A percentile compares a stretch with the other conserved stretches of the same genome.
phyloP scores from a whole-genome alignment of 2,329 filamentous ascomycete genomes.

The Nectriaceae sp. region DNA sequence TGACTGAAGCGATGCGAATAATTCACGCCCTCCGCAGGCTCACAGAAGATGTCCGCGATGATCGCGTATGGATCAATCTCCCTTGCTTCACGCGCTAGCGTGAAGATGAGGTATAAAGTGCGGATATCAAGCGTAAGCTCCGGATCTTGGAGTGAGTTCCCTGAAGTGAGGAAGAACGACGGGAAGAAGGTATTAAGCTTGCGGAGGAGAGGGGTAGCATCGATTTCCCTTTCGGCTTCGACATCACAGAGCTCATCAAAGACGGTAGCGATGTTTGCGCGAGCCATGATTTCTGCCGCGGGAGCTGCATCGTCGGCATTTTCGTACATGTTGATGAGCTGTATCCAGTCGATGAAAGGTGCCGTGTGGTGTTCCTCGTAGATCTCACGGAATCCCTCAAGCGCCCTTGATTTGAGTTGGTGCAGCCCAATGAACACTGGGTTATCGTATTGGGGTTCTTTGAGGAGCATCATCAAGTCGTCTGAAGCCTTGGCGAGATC shows the following conservation, averaged over 20 bases:
- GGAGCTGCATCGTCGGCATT: conserved; percentile 1
- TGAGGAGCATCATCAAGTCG: conserved; percentile 29
- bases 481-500: conserved; percentile 29
- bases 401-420: conserved; percentile 27
- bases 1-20: conserved; percentile 15
- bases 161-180: conserved; percentile 25
- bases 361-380: conserved; percentile 21
- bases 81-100: conserved; percentile 13
- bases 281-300: conserved; percentile 23
- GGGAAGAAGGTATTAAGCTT: conserved; percentile 34
- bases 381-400: conserved; percentile 25
- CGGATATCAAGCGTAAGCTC: conserved; percentile 39
- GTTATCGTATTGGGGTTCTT: conserved; percentile 15
- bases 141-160: conserved; percentile 13
- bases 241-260: conserved; percentile 30
- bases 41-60: conserved; percentile 35
- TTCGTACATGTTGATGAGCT: conserved; percentile 4
- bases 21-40: conserved; percentile 5
- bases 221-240: conserved; percentile 5
- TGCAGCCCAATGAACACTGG: conserved; percentile 24
- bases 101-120: conserved; percentile 36
- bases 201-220: conserved; percentile 31
- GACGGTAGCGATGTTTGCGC: conserved; percentile 39
- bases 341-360: conserved; percentile 32
- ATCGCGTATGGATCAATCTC: conserved; percentile 16